A percentile compares a stretch with the other conserved stretches of the same genome.
phyloP scores from a whole-genome alignment of 352 stramenopile species.

The Globisporangium lucens region DNA sequence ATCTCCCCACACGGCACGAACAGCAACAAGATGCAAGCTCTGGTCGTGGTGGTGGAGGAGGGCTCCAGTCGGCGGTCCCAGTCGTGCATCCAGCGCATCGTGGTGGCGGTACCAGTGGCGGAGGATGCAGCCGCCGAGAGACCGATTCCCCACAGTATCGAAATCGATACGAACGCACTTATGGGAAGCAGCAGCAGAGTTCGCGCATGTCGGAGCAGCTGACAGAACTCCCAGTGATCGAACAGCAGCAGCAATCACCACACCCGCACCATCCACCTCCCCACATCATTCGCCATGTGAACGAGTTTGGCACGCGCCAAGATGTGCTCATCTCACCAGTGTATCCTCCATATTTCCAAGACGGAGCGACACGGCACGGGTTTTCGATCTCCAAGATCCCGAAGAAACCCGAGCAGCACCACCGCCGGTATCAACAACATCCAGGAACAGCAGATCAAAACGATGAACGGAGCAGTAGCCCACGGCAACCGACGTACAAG shows the following conservation, averaged over 20 bases:
- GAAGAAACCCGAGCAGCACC: constrained; percentile 6
- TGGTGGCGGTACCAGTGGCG: background rate
- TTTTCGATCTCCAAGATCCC: background rate
- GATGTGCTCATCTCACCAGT: constrained; percentile 56
- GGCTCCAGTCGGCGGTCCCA: background rate
- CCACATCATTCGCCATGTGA: constrained; percentile 60
- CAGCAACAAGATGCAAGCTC: constrained; percentile 1
- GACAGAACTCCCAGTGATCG: constrained; percentile 6
- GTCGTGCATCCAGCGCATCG: constrained; percentile 7
- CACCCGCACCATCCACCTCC: constrained; percentile 6
- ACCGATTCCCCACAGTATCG: background rate
- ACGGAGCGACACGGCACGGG: constrained; percentile 10
- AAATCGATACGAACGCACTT: constrained; percentile 8
- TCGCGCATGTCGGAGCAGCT: background rate
- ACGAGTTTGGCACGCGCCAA: constrained; percentile 61
- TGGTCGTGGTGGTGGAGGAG: background rate
- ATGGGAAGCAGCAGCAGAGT: constrained; percentile 8
- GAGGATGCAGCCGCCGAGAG: background rate
- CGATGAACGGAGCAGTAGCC: constrained; percentile 30
- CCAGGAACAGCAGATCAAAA: constrained; percentile 21
- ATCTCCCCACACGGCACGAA: background rate
- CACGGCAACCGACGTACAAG: constrained; percentile 1
- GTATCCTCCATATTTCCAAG: constrained; percentile 48
- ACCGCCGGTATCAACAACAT: constrained; percentile 5
- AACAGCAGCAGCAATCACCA: constrained; percentile 1